phyloP scores from a whole-genome alignment of 2,329 filamentous ascomycete species.

The Aspergillus candidus region DNA sequence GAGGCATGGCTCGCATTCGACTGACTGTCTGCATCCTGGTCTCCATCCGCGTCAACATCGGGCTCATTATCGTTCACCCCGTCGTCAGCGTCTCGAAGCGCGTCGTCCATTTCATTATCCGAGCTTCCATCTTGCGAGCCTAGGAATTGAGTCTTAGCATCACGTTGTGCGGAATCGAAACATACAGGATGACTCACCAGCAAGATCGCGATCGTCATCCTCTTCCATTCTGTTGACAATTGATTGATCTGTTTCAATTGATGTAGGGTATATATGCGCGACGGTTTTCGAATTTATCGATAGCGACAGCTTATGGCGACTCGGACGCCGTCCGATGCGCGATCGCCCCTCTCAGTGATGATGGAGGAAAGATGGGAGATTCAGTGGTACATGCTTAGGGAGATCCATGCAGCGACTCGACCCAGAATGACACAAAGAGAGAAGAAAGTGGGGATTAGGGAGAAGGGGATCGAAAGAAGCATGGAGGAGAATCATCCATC shows the following conservation, averaged over 20 bases:
- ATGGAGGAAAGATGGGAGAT: no score
- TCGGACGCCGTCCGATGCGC: background rate
- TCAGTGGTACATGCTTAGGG: no score
- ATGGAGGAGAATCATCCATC: no score
- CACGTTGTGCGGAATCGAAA: no score
- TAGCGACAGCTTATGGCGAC: background rate
- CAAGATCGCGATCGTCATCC: slow-evolving; percentile 39
- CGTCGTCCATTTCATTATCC: slow-evolving; percentile 44
- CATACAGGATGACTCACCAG: slow-evolving; percentile 21
- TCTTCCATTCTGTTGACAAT: slow-evolving; percentile 36
- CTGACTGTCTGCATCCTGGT: slow-evolving; percentile 33
- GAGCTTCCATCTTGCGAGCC: slow-evolving; percentile 46
- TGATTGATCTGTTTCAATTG: background rate
- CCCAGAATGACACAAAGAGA: no score
- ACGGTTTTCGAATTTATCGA: background rate
- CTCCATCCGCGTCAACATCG: slow-evolving; percentile 29
- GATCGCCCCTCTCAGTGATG: no score
- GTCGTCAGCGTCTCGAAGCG: slow-evolving; percentile 40
- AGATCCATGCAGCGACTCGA: no score
- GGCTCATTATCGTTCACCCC: slow-evolving; percentile 34
- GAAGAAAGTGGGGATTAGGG: no score
- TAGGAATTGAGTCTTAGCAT: slow-evolving; percentile 12
- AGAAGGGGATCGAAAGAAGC: no score
- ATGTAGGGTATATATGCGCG: no score
- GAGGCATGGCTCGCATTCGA: slow-evolving; percentile 38